Base-by-base conservation (phyloP, 2,329 filamentous ascomycete genomes). In the Celoporthe dispersa region DNA sequence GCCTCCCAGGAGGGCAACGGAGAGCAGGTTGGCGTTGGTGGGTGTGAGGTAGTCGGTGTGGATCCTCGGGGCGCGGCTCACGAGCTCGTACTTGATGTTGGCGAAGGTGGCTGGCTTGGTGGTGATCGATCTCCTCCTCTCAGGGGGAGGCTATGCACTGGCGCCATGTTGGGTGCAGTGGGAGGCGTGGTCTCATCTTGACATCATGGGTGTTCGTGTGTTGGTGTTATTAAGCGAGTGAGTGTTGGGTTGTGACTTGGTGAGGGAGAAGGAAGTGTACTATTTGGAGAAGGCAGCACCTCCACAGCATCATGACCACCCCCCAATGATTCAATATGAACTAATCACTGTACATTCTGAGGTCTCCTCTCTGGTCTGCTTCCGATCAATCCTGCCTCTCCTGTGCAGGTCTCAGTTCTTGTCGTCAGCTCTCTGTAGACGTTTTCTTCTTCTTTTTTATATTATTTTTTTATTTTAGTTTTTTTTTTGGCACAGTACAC, bases 11-110 rank as follows among this genome's bases (percentile, higher is more conserved):
- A 95, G 85, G 11, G 90, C 86, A 39, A 88, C 82, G 73, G 85
- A 84, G 62, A 97, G 86, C 61, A 93, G 88, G 79, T 90, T 84
- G 0, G 90, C 91, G 37, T 84, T 86, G 68, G 87, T 89, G 0
- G 90, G 87, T 44, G 86, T 84, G 61, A 87, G 79, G 72, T 80
- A 78, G 76, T 86, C 84, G 31, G 77, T 78, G 70, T 83, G 82
- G 73, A 78, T 70, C 71, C 80, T 83, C 31, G 72, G 69, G 19
- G 68, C 57, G 5, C 70, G 68, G 39, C 48, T 31, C 9, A 71
- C 62, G 35, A 71, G 70, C 61, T 71, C 70, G n/a, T 70, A 65
- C 1, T 48, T 63, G 22, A 70, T 69, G 65, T 70, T 68, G 60
- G 68, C 68, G 55, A 71, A 70, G 61, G 53, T 68, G 37, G 60